Evolutionary conservation across 164 flowering plant genomes (phyloP), one percentile per base, ranked within the genome.

Genomic region (Brasenia schreberi): DNA sequence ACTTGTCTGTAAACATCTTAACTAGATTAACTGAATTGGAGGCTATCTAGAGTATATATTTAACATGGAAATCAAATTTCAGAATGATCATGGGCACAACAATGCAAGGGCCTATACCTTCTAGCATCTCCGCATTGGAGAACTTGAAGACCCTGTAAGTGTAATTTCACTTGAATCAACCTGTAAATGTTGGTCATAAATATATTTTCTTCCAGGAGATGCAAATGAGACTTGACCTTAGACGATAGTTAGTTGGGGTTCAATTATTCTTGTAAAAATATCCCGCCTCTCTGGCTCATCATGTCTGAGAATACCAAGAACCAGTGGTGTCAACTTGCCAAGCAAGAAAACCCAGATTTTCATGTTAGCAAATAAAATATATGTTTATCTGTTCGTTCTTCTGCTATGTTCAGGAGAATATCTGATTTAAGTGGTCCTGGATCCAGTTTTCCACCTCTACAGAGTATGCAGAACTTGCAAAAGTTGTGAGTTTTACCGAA

Each of bases 361-460:
- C 12, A 45, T 45, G 7, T 45, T 45, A 45, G 4, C 53, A 7
- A 45, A 45, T 1, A 12, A 45, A 23, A 23, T 2, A 23, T 23
- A 45, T 45, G 53, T 45, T 45, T 7, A 45, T 45, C 53, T 45
- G 12, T 7, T 45, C 12, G 5, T 7, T 45, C 12, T 45, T 7
- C 53, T 45, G 7, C 66, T 5, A 65, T 19, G 18, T 73, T 64
- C 85, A 88, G 92, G 87, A 78, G 82, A 75, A 85, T 88, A 11
- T 80, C 82, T 77, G 90, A 87, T 76, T 68, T 86, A 63, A 81
- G 72, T 56, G 92, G 92, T 63, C 60, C 77, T 7, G 77, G 60
- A 43, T 65, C 68, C 5, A 0, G 65, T 62, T 87, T 86, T 69
- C 92, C 92, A 27, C 73, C 60, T 19, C 73, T 88, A 14, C 63